Base-by-base conservation (phyloP, 495 filamentous ascomycete genomes). In the Penicillium pulvis region DNA sequence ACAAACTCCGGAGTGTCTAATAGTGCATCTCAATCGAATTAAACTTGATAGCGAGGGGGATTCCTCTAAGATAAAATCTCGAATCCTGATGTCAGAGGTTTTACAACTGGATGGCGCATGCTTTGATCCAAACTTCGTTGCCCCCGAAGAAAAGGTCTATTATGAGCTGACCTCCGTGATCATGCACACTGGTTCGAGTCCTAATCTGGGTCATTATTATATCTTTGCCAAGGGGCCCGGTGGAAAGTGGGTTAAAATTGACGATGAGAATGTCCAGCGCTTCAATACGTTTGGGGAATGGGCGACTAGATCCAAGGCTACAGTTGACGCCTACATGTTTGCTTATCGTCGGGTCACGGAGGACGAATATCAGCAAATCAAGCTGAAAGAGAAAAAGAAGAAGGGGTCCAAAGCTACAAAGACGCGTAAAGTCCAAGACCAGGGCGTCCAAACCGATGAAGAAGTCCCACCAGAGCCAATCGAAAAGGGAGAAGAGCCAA, bases 161-260 rank as follows among this genome's bases (percentile, higher is more conserved):
- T 78, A 78, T 55, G 63, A 71, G 39, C 60, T 75, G 14, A 66
- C 61, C 28, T 53, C 61, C 3, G 58, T 73, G 35, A 57, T 73
- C 9, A 60, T 71, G 31, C 75, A 79, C 54, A 4, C 26, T 0
- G 72, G 66, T 16, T 1, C 11, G 33, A 36, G 3, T 0, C 54
- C 51, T 2, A 9, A 54, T 0, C 0, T n/a, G 0, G 78, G 74
- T 4, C 74, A 78, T 49, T 77, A 77, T 49, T 62, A 31, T 6
- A 53, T 56, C 33, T 59, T 52, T 26, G 66, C 70, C 24, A 74
- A 65, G 52, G 56, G 58, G 8, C 62, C 60, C 8, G 52, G 46
- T 20, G 58, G 44, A 1, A 28, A 26, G 16, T 79, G 77, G 77
- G 55, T 51, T 7, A 11, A 52, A 6, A 28, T 71, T 16, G 45